Evolutionary conservation across 768 basidiomycete genomes (phyloP), one percentile per base, ranked within the genome.

Genomic region (Lentinula aciculospora): DNA sequence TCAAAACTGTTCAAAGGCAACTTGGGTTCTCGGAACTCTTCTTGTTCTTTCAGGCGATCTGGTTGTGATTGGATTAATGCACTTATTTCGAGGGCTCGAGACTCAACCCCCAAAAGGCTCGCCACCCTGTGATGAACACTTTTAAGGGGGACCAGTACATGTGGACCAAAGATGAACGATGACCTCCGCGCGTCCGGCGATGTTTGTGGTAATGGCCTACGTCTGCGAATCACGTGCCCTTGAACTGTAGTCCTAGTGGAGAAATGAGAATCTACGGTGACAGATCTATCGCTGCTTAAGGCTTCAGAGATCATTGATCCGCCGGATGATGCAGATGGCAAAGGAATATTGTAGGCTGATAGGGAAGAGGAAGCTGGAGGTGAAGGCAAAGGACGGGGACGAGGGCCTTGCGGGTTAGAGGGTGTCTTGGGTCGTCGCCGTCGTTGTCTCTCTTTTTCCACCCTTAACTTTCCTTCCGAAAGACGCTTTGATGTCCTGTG

Each of bases 401-500:
- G 56, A 37, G 56, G 56, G 15, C 56, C 56, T 17, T 48, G 56
- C 7, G 46, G 56, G 9, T 45, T 32, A 2, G 28, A 19, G 48
- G 44, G 34, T 8, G 46, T 47, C 32, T 37, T 57, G n/a, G 34
- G 21, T 13, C 27, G 56, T 40, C 56, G 46, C 34, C 56, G 17
- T 34, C 46, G 36, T 7, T 32, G 23, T 27, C n/a, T 57, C 46
- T 57, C 56, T 48, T 48, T 57, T 15, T 57, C 56, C 31, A 47
- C 8, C 9, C 46, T 42, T 8, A 36, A 8, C 15, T 37, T 37
- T n/a, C 56, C 56, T 39, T 21, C 44, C 21, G 56, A 57, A 48
- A 42, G 46, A 23, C 56, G 56, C 32, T 57, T 57, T 17, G 17
- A n/a, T 5, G 40, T 56, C 6, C 21, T 40, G 19, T 23, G 25